Base-by-base conservation (phyloP, 2,329 filamentous ascomycete genomes). In the Aspergillus fischeri region DNA sequence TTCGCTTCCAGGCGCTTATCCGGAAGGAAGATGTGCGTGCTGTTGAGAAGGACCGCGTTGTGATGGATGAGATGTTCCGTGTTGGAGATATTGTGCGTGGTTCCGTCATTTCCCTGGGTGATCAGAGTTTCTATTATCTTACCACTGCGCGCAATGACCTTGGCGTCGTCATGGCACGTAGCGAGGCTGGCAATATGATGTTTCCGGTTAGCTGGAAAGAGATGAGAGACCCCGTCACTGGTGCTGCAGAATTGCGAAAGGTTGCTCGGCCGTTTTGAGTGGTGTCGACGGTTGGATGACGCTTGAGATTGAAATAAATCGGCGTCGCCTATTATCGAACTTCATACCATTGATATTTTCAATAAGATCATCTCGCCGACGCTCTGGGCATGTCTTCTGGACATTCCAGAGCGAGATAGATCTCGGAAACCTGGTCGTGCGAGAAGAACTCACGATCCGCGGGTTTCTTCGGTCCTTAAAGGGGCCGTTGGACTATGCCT, bases 81-180 rank as follows among this genome's bases (percentile, higher is more conserved):
- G 92, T 95, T 0, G 94, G 94, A 0, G 94, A 99, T 78, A 86
- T 97, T 63, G 90, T 99, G 52, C 80, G 91, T 52, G 94, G 91
- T 4, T 84, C 88, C 55, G 92, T 99, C 68, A 94, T 96, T 57
- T 94, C 90, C 7, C 77, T 97, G 14, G 94, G 94, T 41, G 94
- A 99, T 71, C 92, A 97, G 77, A 86, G 89, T 52, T 96, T 91
- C 68, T 99, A 97, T 73, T 99, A 97, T 73, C 82, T 96, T n/a
- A 90, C 88, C 27, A 99, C 94, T 1, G 91, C 92, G 28, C 86
- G 86, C 64, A 97, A 99, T 74, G 90, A 96, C 71, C 81, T 96
- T 44, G 94, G 94, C 2, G 93, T 97, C 57, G 90, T 99, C 42
- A 90, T 97, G 86, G 94, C 93, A 9, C 88, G 85, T 65, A 95